Evolutionary conservation across 345 rosid species (phyloP).

Genomic region (Populus tremula): DNA sequence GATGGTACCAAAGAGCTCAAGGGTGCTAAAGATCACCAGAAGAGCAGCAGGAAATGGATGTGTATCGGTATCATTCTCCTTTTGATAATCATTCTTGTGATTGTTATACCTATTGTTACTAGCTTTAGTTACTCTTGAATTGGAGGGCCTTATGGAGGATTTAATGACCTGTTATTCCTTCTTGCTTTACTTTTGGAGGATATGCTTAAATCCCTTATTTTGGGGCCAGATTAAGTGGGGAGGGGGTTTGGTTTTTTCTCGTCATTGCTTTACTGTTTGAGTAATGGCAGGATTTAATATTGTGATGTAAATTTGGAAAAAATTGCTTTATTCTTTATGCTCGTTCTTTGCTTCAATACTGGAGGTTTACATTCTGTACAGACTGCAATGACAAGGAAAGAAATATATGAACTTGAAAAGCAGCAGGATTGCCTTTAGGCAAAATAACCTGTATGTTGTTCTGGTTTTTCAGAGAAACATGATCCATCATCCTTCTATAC

Average conservation of each 20-base stretch:
- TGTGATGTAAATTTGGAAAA: neutral
- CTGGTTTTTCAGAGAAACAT: too few species aligned
- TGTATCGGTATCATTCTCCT: slow-evolving; percentile 63
- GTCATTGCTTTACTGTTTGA: slow-evolving; percentile 2
- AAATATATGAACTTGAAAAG: neutral
- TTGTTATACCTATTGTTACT: slow-evolving; percentile 66
- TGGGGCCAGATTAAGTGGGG: slow-evolving; percentile 19
- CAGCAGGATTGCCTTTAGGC: too few species aligned
- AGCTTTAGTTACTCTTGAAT: slow-evolving; percentile 74
- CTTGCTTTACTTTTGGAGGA: neutral
- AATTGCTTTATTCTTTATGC: neutral
- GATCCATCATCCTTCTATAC: too few species aligned
- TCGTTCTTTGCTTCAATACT: neutral
- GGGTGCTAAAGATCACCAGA: slow-evolving; percentile 66
- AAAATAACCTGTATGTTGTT: too few species aligned
- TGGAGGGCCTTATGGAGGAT: slow-evolving; percentile 23
- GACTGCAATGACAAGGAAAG: neutral
- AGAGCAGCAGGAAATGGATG: slow-evolving; percentile 76
- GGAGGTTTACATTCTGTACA: neutral
- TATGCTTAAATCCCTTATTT: slow-evolving; percentile 19
- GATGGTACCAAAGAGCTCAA: slow-evolving; percentile 75
- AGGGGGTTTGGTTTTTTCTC: neutral
- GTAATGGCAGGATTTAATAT: neutral
- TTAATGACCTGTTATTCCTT: slow-evolving; percentile 43
- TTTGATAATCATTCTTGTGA: slow-evolving; percentile 60